Percentiles rank a stretch among this genome's conserved stretches.
Evolutionary conservation across 306 rosid species (phyloP).

Genomic region (Myrica gale): DNA sequence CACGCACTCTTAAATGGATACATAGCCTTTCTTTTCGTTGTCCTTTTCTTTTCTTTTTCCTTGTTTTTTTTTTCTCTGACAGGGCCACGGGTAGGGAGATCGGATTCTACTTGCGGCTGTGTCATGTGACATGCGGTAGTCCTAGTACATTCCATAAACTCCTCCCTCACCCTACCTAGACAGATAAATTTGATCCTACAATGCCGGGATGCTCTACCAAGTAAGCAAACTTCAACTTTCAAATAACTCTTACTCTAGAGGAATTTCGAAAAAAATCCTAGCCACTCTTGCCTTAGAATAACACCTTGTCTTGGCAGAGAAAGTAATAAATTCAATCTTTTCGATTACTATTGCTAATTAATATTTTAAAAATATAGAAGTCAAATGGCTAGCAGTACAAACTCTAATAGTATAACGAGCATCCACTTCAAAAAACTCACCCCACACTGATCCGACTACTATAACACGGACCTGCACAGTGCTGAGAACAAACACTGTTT

Average conservation of each 20-base stretch:
- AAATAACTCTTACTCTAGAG: background rate
- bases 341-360: background rate
- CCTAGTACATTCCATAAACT: background rate
- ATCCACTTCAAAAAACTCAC: background rate
- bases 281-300: background rate
- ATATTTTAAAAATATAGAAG: no score
- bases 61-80: background rate
- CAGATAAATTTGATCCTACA: background rate
- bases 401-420: background rate
- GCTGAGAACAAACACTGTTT: background rate
- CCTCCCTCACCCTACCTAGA: background rate
- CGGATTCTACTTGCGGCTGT: background rate
- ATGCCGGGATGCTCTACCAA: background rate
- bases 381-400: no score
- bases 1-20: background rate
- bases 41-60: background rate
- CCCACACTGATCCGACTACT: background rate
- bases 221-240: background rate
- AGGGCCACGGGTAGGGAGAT: background rate
- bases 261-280: background rate
- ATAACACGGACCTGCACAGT: background rate
- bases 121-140: background rate
- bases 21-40: background rate
- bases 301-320: background rate
- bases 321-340: background rate